phyloP scores from a whole-genome alignment of 163 green algal genomes.

The Chlamydomonas reinhardtii region DNA sequence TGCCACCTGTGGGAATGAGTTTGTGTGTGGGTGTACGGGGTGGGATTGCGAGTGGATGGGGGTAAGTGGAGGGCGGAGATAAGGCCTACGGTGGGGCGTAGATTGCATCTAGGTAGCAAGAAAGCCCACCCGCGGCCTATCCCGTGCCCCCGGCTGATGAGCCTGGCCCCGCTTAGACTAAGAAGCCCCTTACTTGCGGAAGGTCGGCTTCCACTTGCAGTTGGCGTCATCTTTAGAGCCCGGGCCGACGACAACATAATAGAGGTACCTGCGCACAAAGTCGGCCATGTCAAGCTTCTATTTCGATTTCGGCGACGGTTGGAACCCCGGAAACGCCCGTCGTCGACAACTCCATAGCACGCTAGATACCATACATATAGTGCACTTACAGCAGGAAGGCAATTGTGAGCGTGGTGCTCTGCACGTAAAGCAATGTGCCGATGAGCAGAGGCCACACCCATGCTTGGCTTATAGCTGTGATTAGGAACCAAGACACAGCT shows the following conservation, averaged over 20 bases:
- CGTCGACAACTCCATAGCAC: neutral
- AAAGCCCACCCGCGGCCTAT: too few relatives aligned
- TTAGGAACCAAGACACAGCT: neutral
- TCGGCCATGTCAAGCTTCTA: too few relatives aligned
- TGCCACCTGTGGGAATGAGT: constrained; percentile 11
- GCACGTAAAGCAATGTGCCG: neutral
- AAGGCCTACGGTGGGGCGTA: too few relatives aligned
- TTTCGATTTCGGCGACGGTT: too few relatives aligned
- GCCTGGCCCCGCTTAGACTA: too few relatives aligned
- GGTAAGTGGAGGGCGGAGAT: too few relatives aligned
- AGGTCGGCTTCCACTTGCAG: neutral
- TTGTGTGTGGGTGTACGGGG: too few relatives aligned
- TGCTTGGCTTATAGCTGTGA: neutral
- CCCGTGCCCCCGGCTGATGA: too few relatives aligned
- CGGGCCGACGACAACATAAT: neutral
- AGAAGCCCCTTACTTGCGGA: neutral
- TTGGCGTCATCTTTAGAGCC: neutral
- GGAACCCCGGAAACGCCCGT: too few relatives aligned
- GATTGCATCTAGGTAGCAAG: too few relatives aligned
- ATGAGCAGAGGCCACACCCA: constrained; percentile 1
- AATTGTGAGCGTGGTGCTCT: neutral
- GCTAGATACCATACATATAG: too few relatives aligned
- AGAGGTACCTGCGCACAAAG: constrained; percentile 5
- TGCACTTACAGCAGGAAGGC: neutral
- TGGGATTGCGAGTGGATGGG: neutral